phyloP scores from a whole-genome alignment of 768 basidiomycete genomes.

The Pisolithus albus region DNA sequence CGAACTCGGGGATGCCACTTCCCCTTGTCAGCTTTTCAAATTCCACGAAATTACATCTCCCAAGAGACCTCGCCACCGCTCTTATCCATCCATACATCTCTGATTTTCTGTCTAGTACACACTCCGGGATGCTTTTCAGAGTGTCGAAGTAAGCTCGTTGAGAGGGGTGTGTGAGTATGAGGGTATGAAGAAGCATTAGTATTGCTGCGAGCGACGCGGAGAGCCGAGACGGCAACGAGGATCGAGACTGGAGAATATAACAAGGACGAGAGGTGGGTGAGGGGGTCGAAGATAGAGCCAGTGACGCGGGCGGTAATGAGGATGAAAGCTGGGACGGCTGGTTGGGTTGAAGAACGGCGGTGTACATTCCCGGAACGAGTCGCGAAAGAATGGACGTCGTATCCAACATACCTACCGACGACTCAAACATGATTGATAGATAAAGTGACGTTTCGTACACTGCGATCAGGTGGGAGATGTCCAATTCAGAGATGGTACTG shows the following conservation, averaged over 20 bases:
- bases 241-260: not conserved
- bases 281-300: too few relatives aligned
- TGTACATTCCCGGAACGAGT: constrained; percentile 47
- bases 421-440: constrained; percentile 56
- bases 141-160: constrained; percentile 43
- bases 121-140: constrained; percentile 16
- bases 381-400: constrained; percentile 55
- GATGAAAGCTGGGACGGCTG: too few relatives aligned
- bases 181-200: constrained; percentile 51
- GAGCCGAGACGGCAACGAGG: constrained; percentile 11
- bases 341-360: not conserved
- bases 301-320: too few relatives aligned
- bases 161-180: constrained; percentile 56
- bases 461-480: constrained; percentile 18
- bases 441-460: constrained; percentile 71
- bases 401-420: constrained; percentile 38
- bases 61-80: constrained; percentile 44
- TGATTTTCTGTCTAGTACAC: constrained; percentile 33
- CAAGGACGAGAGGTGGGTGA: constrained; percentile 1
- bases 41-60: constrained; percentile 46
- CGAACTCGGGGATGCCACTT: not conserved
- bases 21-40: constrained; percentile 41
- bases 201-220: constrained; percentile 31
- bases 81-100: constrained; percentile 44
- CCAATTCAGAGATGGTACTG: not conserved